Evolutionary conservation across 352 stramenopile genomes (phyloP).

Genomic region (Phytophthora podocarpi): DNA sequence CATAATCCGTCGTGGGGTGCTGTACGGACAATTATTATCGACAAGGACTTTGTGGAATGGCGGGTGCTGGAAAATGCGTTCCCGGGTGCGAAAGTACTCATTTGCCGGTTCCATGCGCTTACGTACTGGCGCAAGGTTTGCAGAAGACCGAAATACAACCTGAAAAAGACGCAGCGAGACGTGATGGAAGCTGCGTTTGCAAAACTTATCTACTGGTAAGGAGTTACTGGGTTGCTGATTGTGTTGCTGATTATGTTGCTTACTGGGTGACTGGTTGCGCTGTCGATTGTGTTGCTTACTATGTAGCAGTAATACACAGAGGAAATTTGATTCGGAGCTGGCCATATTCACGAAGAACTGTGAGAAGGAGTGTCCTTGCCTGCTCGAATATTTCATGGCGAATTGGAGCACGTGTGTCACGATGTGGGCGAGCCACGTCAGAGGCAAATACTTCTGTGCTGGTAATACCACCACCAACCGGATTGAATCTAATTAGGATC

Average conservation of each 20-base stretch:
- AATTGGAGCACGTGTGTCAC: constrained; percentile 18
- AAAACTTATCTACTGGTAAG: constrained; percentile 6
- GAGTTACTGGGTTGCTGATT: neutral
- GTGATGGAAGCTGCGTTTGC: neutral
- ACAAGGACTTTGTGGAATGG: constrained; percentile 25
- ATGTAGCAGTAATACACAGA: constrained; percentile 1
- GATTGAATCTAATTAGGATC: constrained; percentile 29
- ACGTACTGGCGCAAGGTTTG: constrained; percentile 13
- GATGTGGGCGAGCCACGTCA: no score
- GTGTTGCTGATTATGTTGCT: constrained; percentile 4
- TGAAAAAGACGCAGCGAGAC: constrained; percentile 18
- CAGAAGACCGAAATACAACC: constrained; percentile 1
- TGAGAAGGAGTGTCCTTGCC: neutral
- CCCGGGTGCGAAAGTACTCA: neutral
- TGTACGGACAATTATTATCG: constrained; percentile 8
- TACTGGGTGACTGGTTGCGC: no score
- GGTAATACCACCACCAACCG: constrained; percentile 31
- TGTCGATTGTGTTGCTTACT: neutral
- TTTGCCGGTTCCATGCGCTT: constrained; percentile 12
- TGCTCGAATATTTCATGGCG: constrained; percentile 8
- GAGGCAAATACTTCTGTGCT: constrained; percentile 26
- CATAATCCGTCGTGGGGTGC: neutral
- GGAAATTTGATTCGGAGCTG: neutral
- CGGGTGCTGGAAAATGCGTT: constrained; percentile 1
- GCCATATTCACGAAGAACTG: neutral